Evolutionary conservation across 192 early-diverging fungal genomes (phyloP).

Genomic region (Backusella macrospora): DNA sequence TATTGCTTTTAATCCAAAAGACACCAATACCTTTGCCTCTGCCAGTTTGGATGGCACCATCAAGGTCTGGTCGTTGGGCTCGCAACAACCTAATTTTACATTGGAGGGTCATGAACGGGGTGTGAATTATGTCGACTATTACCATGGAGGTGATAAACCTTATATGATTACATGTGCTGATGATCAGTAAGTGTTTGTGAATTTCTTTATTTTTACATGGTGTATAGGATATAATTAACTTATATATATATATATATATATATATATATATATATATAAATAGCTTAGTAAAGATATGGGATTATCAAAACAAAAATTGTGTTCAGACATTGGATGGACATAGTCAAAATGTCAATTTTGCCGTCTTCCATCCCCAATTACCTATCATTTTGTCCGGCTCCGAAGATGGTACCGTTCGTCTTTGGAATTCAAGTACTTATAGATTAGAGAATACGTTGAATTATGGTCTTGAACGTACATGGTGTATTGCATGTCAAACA

Average conservation of each 20-base stretch:
- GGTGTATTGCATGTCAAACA: slow-evolving; percentile 86
- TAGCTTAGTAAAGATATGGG: slow-evolving; percentile 89
- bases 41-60: slow-evolving; percentile 94
- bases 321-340: slow-evolving; percentile 99
- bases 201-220: background rate
- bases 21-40: slow-evolving; percentile 97
- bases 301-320: slow-evolving; percentile 99
- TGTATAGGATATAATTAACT: too few species aligned
- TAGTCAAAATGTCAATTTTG: slow-evolving; percentile 88
- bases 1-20: slow-evolving; percentile 96
- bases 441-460: slow-evolving; percentile 94
- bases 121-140: slow-evolving; percentile 99
- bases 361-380: slow-evolving; percentile 90
- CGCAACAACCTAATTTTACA: slow-evolving; percentile 91
- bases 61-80: slow-evolving; percentile 97
- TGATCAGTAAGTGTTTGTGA: slow-evolving; percentile 67
- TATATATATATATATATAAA: background rate
- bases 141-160: slow-evolving; percentile 96
- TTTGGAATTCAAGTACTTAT: slow-evolving; percentile 98
- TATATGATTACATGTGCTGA: slow-evolving; percentile 95
- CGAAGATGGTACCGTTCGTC: slow-evolving; percentile 92
- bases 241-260: background rate
- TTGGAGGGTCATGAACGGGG: slow-evolving; percentile 97
- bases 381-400: slow-evolving; percentile 95
- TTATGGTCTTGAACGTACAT: slow-evolving; percentile 95